Conservation (phyloP, 1,284 basidiomycete species). For the Exobasidium cylindrosporum region DNA sequence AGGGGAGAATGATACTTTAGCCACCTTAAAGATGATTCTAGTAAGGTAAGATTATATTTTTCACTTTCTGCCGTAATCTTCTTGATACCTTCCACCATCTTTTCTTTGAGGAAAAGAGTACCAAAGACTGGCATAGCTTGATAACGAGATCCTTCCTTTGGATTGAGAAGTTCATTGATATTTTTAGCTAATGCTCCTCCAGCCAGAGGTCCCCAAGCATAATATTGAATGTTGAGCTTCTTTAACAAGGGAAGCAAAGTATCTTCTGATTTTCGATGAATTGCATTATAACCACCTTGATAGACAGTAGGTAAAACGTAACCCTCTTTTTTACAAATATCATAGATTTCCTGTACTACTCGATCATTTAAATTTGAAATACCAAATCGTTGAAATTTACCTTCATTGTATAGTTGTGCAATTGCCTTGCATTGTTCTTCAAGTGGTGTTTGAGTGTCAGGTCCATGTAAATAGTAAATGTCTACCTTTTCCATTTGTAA, state of each 20-base stretch:
- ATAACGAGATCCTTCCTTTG: slow-evolving; percentile 11
- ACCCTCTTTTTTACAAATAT: slow-evolving; percentile 6
- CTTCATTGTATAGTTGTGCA: slow-evolving; percentile 10
- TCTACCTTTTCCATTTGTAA: slow-evolving; percentile 11
- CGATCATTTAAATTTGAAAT: slow-evolving; percentile 7
- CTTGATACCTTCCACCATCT: neutral
- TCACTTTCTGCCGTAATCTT: slow-evolving; percentile 11
- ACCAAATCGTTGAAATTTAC: slow-evolving; percentile 15
- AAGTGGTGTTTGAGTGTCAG: slow-evolving; percentile 11
- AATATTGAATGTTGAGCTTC: slow-evolving; percentile 62
- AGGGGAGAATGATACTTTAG: slow-evolving; percentile 12
- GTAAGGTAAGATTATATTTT: neutral
- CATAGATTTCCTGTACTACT: slow-evolving; percentile 2
- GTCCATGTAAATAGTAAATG: slow-evolving; percentile 16
- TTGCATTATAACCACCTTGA: slow-evolving; percentile 60
- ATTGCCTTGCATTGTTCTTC: slow-evolving; percentile 11
- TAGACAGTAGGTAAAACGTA: slow-evolving; percentile 59
- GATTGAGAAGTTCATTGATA: slow-evolving; percentile 11
- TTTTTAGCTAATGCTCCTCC: slow-evolving; percentile 26
- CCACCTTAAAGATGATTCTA: slow-evolving; percentile 12
- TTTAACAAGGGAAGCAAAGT: slow-evolving; percentile 37
- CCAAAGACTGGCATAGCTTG: slow-evolving; percentile 12
- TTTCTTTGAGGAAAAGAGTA: slow-evolving; percentile 8
- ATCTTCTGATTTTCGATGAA: slow-evolving; percentile 26
- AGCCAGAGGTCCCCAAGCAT: slow-evolving; percentile 56